Base-by-base conservation (phyloP, 192 early-diverging fungal genomes). In the Neocallimastix lanati region DNA sequence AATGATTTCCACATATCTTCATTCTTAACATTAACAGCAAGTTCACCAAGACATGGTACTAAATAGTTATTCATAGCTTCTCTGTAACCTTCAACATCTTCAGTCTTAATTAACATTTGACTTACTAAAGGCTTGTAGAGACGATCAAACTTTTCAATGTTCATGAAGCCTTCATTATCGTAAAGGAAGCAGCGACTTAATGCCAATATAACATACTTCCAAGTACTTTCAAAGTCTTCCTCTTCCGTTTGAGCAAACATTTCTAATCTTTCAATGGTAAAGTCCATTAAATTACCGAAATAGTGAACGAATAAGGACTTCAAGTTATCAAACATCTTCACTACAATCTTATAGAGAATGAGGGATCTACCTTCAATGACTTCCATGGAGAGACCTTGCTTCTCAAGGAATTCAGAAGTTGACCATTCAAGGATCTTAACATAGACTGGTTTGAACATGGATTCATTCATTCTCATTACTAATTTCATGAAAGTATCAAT, bases 401-500 rank as follows among this genome's bases (percentile, higher is more conserved):
- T 83, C 28, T 80, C 25, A 4, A 83, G 28, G 18, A 81, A 29
- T 28, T 78, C 80, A 6, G 82, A 81, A 28, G 83, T 85, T 2
- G 90, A 90, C 95, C 95, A 96, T 35, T 92, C 91, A 30, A 95
- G 86, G 67, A 94, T 83, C 83, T 94, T 93, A 79, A 96, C 85
- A 90, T 94, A 98, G 83, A 98, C 78, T 13, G 96, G 96, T 81
- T 93, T 94, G 93, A 99, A 99, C 67, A 94, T 84, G 21, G 91
- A 92, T 82, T 98, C 97, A 85, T 96, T 99, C 81, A 98, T 86
- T 83, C 94, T 95, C 88, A 97, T 88, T 0, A 94, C 90, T 76
- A 97, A 81, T 78, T 92, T 87, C 86, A 94, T 85, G 81, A 97
- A 94, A 11, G 94, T 89, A 18, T 87, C 85, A 28, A 96, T 88